Base-by-base conservation (phyloP, 2,329 filamentous ascomycete genomes). In the Thielaviopsis euricoi region DNA sequence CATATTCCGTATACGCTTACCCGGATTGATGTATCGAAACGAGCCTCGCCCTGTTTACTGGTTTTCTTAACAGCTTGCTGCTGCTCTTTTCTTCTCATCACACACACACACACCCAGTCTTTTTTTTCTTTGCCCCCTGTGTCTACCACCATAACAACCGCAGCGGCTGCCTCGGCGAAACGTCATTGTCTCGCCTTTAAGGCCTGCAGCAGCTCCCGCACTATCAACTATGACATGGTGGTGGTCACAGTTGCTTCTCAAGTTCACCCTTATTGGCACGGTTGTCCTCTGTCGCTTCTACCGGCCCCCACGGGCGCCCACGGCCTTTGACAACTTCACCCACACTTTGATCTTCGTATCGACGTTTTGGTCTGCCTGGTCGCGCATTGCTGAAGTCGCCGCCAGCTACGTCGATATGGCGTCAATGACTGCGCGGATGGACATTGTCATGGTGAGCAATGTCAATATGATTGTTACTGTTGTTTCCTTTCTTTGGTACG, bases 281-380 rank as follows among this genome's bases (percentile, higher is more conserved):
- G 60, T 62, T 37, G 52, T 61, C 46, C 52, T 61, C 51, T 62
- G 61, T 40, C 61, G 61, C 49, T 62, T 61, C 40, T 60, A 60
- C 57, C 61, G 61, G 37, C 61, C 61, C n/a, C 60, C 60, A 33
- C 60, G 60, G 33, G 56, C 61, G 10, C 61, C 61, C 7, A 62
- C 60, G 19, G 48, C 58, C 25, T 57, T 62, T 52, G 61, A 62
- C 40, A 62, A 62, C 49, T 58, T 60, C 21, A 57, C 61, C 43
- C 61, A 62, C 46, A 60, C 60, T 43, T 29, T 57, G 22, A 61
- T 62, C 19, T 59, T 61, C 15, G 49, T 62, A 17, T 60, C 61
- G 33, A 59, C 60, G 12, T 60, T 61, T 33, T 62, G 60, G 60
- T 60, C 61, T 23, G 56, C 53, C 43, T 60, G 60, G 60, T 52